These are phyloP conservation scores for Russula abietina DNA, from an alignment of 768 basidiomycete genomes.

Conservation along the genomic window DNA sequence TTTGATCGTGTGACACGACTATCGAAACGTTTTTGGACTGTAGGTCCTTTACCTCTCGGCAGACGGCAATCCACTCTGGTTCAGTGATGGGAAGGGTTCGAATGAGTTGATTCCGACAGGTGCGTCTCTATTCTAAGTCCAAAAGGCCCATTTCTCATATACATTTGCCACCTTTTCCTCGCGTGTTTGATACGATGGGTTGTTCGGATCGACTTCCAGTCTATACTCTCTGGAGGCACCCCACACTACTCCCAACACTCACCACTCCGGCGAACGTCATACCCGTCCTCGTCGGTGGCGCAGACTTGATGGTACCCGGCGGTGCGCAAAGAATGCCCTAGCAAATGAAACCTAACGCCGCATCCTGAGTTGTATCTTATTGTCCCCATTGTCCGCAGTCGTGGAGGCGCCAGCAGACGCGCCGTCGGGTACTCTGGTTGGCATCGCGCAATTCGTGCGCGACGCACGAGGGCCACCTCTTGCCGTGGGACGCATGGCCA, in stretches of 20 bases:
- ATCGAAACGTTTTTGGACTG: not conserved
- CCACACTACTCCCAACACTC: conserved; percentile 60
- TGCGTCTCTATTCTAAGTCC: conserved; percentile 22
- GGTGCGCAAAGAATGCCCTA: conserved; percentile 41
- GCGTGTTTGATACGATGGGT: not conserved
- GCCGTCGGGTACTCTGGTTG: conserved; percentile 49
- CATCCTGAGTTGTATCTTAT: not conserved
- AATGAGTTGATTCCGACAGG: conserved; percentile 70
- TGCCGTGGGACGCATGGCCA: conserved; percentile 70
- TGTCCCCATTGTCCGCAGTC: conserved; percentile 38
- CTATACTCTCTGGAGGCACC: conserved; percentile 75
- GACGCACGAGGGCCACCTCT: conserved; percentile 48
- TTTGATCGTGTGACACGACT: not conserved
- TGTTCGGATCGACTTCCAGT: conserved; percentile 33
- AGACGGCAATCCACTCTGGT: conserved; percentile 74
- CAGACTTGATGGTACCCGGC: conserved; percentile 86
- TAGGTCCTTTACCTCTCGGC: conserved; percentile 60
- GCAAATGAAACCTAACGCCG: not conserved
- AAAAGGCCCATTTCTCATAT: not conserved
- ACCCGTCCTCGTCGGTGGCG: conserved; percentile 66
- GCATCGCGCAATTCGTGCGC: conserved; percentile 46
- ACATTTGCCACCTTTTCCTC: not conserved
- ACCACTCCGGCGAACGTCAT: conserved; percentile 68
- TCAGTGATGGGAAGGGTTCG: conserved; percentile 60
- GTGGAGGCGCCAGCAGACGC: conserved; percentile 45